These are phyloP conservation scores for Halophytophthora polymorphica DNA, from an alignment of 352 stramenopile genomes.

Conservation along the genomic window DNA sequence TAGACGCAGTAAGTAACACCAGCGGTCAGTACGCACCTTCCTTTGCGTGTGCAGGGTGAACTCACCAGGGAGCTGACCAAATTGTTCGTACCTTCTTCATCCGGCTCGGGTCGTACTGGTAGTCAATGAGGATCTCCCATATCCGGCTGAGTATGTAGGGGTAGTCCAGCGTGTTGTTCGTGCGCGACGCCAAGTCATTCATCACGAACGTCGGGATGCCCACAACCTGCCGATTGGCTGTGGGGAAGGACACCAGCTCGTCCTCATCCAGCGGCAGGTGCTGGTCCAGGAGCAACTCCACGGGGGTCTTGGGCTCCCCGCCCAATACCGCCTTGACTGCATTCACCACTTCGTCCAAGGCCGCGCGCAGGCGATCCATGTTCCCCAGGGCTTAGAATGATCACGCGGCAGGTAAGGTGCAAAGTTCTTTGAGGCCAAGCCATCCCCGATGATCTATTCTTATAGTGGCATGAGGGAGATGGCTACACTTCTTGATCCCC, in stretches of 20 bases:
- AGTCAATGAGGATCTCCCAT: slow-evolving; percentile 65
- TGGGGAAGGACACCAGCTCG: slow-evolving; percentile 33
- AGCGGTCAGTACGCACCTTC: no score
- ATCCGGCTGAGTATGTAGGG: slow-evolving; percentile 68
- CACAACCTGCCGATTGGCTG: slow-evolving; percentile 28
- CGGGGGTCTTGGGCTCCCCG: slow-evolving; percentile 54
- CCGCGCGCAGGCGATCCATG: slow-evolving; percentile 59
- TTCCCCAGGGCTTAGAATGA: neutral
- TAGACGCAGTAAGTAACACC: no score
- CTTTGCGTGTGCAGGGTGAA: neutral
- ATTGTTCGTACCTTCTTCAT: slow-evolving; percentile 51
- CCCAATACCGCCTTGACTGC: slow-evolving; percentile 57
- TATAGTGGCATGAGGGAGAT: no score
- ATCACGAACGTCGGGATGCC: slow-evolving; percentile 53
- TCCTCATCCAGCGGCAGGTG: slow-evolving; percentile 56
- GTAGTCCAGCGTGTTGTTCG: slow-evolving; percentile 73
- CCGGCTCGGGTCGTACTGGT: slow-evolving; percentile 44
- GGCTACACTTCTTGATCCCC: no score
- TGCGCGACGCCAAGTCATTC: slow-evolving; percentile 61
- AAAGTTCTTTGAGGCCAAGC: no score
- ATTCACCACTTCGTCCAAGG: slow-evolving; percentile 59
- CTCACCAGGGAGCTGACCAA: neutral
- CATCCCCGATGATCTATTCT: no score
- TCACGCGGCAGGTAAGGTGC: no score
- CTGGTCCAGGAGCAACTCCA: slow-evolving; percentile 61